Evolutionary conservation across 805 yeast species (phyloP).

Genomic region (Peterozyma toletana): DNA sequence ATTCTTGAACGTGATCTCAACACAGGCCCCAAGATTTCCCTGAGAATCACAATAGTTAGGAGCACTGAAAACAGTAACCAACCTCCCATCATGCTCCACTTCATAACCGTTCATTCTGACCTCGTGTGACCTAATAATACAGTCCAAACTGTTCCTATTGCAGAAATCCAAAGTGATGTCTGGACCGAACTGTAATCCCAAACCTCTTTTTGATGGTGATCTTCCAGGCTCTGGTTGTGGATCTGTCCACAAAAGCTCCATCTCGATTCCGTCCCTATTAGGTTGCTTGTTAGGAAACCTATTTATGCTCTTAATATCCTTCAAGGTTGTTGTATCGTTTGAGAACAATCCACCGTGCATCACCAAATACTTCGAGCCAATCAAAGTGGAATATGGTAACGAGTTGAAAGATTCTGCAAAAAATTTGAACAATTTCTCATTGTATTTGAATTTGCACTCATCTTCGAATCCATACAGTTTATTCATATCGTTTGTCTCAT

Average conservation of each 20-base stretch:
- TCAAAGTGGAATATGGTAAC: slow-evolving; percentile 78
- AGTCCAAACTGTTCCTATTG: slow-evolving; percentile 60
- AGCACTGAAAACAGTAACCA: slow-evolving; percentile 94
- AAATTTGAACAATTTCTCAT: slow-evolving; percentile 69
- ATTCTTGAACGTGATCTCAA: slow-evolving; percentile 52
- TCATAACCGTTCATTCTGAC: slow-evolving; percentile 90
- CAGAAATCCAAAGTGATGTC: slow-evolving; percentile 83
- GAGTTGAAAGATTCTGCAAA: slow-evolving; percentile 82
- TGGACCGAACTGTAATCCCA: slow-evolving; percentile 95
- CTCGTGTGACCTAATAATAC: slow-evolving; percentile 90
- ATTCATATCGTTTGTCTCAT: slow-evolving; percentile 96
- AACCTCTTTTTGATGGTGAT: slow-evolving; percentile 86
- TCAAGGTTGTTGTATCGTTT: slow-evolving; percentile 59
- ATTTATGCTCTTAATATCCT: slow-evolving; percentile 66
- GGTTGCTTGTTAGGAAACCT: slow-evolving; percentile 72
- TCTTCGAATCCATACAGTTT: slow-evolving; percentile 94
- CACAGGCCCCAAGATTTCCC: slow-evolving; percentile 86
- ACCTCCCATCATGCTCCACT: slow-evolving; percentile 76
- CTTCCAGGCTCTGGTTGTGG: slow-evolving; percentile 79
- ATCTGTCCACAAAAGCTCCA: slow-evolving; percentile 97
- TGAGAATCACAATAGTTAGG: slow-evolving; percentile 95
- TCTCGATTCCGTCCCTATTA: slow-evolving; percentile 84
- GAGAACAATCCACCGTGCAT: slow-evolving; percentile 97
- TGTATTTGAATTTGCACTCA: slow-evolving; percentile 88
- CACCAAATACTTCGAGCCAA: slow-evolving; percentile 72